These are phyloP conservation scores for Penicillium crystallinum DNA, from an alignment of 495 filamentous ascomycete species.

Conservation along the genomic window DNA sequence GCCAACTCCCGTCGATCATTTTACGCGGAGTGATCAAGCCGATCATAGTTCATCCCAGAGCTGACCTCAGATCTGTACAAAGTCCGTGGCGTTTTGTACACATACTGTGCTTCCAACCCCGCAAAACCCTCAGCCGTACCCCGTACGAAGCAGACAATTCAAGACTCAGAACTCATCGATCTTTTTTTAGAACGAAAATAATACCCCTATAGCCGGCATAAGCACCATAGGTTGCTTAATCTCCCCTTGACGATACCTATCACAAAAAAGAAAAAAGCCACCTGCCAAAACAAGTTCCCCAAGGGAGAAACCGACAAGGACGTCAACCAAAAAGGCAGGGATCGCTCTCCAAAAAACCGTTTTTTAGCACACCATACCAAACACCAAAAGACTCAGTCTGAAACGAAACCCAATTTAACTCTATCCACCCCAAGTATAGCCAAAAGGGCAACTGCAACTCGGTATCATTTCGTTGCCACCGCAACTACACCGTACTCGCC, in stretches of 20 bases:
- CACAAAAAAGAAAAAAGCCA: conserved; percentile 2
- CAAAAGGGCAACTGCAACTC: conserved; percentile 10
- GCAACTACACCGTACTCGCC: conserved; percentile 15
- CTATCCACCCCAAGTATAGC: not conserved
- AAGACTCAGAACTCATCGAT: not conserved
- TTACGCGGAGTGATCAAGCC: not conserved
- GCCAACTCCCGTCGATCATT: conserved; percentile 4
- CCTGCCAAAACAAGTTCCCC: conserved; percentile 1
- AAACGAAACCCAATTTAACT: conserved; percentile 12
- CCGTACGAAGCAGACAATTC: too few relatives aligned
- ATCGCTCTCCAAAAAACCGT: conserved; percentile 13
- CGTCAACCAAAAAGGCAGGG: conserved; percentile 7
- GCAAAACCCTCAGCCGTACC: too few relatives aligned
- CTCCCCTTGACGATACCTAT: conserved; percentile 6
- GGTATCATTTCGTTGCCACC: conserved; percentile 10
- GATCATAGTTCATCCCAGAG: not conserved
- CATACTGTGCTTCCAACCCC: too few relatives aligned
- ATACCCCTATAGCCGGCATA: not conserved
- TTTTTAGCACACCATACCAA: conserved; percentile 7
- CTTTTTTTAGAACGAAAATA: not conserved
- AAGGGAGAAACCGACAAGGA: conserved; percentile 9
- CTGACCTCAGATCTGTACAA: not conserved
- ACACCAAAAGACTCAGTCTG: conserved; percentile 16
- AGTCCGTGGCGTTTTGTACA: not conserved
- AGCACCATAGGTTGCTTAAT: not conserved